Evolutionary conservation across 2,329 filamentous ascomycete species (phyloP).

Genomic region (Davidsoniella australis): DNA sequence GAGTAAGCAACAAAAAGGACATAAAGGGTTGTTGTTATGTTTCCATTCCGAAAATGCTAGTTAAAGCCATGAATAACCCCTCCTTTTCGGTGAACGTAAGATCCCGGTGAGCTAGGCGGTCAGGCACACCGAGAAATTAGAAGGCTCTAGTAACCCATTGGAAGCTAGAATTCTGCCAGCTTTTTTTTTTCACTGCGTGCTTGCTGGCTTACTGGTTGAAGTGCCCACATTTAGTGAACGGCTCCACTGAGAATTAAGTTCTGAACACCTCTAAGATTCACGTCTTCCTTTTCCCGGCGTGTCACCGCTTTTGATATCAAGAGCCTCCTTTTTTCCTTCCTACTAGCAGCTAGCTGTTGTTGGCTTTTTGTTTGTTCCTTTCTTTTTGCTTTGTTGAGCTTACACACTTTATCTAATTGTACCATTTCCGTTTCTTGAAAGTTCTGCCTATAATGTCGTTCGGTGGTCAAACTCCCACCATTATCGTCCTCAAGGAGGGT

Average conservation of each 20-base stretch:
- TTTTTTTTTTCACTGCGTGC: conserved; percentile 5
- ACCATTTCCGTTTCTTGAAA: not conserved
- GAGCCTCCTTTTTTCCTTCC: conserved; percentile 4
- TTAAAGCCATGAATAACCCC: too few species aligned
- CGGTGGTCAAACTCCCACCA: conserved; percentile 91
- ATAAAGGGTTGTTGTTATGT: too few species aligned
- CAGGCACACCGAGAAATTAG: not conserved
- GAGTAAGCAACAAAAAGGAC: too few species aligned
- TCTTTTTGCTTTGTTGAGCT: conserved; percentile 1
- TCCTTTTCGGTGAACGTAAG: too few species aligned
- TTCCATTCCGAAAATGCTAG: too few species aligned
- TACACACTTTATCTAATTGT: conserved; percentile 6
- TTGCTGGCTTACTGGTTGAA: not conserved
- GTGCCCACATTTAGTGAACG: conserved; percentile 3
- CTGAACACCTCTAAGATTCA: conserved; percentile 8
- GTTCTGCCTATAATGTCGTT: conserved; percentile 57
- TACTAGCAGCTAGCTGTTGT: not conserved
- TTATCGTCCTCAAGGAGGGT: conserved; percentile 97
- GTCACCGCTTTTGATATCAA: conserved; percentile 11
- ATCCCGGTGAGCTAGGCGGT: too few species aligned
- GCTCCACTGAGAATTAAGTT: conserved; percentile 9
- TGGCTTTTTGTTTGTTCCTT: not conserved
- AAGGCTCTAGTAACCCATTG: conserved; percentile 9
- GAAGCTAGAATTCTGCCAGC: conserved; percentile 6
- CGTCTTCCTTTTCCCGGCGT: conserved; percentile 9